Evolutionary conservation across 2,329 filamentous ascomycete genomes (phyloP), one percentile per base, ranked within the genome.

Genomic region (Talaromyces pinophilus): DNA sequence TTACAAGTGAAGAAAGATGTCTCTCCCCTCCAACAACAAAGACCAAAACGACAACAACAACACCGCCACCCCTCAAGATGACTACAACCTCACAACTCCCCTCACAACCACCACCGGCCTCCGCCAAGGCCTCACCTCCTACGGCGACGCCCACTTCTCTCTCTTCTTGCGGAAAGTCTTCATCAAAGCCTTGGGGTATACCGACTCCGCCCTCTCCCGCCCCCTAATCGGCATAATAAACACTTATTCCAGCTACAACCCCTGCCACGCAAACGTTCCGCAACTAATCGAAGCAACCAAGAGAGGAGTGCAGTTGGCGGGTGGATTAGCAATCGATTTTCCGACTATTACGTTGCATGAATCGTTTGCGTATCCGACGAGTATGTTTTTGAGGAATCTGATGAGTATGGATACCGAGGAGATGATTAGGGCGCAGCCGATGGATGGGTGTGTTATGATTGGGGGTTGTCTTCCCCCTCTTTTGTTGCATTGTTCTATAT

Each of bases 361-460:
- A 81, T 85, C 82, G 2, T 92, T 92, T 73, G 83, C 89, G 0
- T 81, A 84, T 54, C 90, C 90, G 2, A 92, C 90, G 4, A 91
- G 89, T 78, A 92, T 92, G 90, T 92, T 87, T 64, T 73, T 92
- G 59, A 78, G 90, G 38, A 92, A 92, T 69, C 72, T 92, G 65
- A 92, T 92, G 90, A 89, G 87, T 70, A 91, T 92, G 88, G 90
- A 92, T 72, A 92, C 90, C 0, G 90, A 92, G 75, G 90, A 92
- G 79, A 92, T 92, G 90, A 87, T 92, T 63, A 81, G 81, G 52
- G 89, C 89, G 0, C 90, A 92, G 75, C 90, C 90, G 0, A 82
- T 90, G 17, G 90, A 92, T 76, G 86, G 87, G 0, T 86, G 87
- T 10, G 83, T 90, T 15, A 81, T 90, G 69, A 88, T 92, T 70